Evolutionary conservation across 2,329 filamentous ascomycete genomes (phyloP).

Genomic region (Beauveria sp.): DNA sequence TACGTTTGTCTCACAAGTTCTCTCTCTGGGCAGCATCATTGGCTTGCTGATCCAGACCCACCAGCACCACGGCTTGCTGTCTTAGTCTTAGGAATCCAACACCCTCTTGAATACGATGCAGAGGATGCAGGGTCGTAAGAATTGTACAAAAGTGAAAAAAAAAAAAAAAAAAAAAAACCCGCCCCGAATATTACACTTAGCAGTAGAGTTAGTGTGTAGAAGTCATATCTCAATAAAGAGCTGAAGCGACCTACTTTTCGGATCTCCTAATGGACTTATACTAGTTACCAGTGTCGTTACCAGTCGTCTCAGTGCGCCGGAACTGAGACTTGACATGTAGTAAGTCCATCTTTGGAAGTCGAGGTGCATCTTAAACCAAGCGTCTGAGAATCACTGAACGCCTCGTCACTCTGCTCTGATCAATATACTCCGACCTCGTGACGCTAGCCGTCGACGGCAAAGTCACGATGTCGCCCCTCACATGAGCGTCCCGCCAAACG

Average conservation of each 20-base stretch:
- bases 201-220: background rate
- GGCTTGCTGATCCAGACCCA: background rate
- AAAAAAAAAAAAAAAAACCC: background rate
- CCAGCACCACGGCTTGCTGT: background rate
- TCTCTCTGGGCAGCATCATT: background rate
- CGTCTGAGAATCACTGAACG: background rate
- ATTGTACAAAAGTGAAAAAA: background rate
- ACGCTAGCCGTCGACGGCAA: background rate
- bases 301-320: background rate
- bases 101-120: background rate
- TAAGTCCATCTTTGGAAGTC: background rate
- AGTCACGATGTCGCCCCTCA: background rate
- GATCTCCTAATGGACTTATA: background rate
- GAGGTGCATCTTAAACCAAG: too few species aligned
- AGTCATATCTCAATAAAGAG: background rate
- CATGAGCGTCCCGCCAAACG: too few species aligned
- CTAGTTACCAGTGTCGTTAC: too few species aligned
- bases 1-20: background rate
- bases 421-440: background rate
- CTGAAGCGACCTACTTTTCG: background rate
- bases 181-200: background rate
- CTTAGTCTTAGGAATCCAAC: constrained; percentile 6
- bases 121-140: background rate
- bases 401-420: background rate
- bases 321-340: background rate